A percentile compares a stretch with the other conserved stretches of the same genome.
Conservation (phyloP, 495 filamentous ascomycete genomes). For the Cercophora sp. region DNA sequence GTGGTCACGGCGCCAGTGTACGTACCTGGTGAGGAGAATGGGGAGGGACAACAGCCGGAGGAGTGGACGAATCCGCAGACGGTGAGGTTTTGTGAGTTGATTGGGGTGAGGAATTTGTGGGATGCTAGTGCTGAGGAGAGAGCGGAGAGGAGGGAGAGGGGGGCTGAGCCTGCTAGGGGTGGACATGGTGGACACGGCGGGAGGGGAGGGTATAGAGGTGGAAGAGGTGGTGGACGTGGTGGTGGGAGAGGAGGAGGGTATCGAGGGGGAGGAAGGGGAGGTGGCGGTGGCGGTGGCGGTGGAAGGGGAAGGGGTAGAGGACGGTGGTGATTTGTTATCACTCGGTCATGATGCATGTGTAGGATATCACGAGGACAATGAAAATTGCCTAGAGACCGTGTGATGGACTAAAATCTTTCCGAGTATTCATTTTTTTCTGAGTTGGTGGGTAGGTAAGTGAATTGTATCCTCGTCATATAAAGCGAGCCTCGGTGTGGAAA, state of each 20-base stretch:
- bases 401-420: no score
- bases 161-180: slow-evolving; percentile 28
- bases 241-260: slow-evolving; percentile 28
- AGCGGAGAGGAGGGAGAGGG: slow-evolving; percentile 43
- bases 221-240: slow-evolving; percentile 37
- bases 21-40: slow-evolving; percentile 35
- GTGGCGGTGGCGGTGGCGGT: slow-evolving; percentile 16
- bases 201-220: slow-evolving; percentile 32
- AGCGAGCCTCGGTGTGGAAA: slow-evolving; percentile 37
- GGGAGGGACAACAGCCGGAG: slow-evolving; percentile 52
- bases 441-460: no score
- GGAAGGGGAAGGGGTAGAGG: slow-evolving; percentile 16
- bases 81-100: slow-evolving; percentile 65
- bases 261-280: slow-evolving; percentile 2
- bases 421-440: no score
- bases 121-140: slow-evolving; percentile 65
- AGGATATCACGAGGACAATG: no score
- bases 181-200: slow-evolving; percentile 26
- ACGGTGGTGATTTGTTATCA: background rate
- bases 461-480: slow-evolving; percentile 46
- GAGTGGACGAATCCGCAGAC: slow-evolving; percentile 88
- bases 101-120: slow-evolving; percentile 77
- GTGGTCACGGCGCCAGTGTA: slow-evolving; percentile 68
- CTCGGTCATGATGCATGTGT: no score
- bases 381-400: no score